Conservation (phyloP, 306 rosid genomes). For the Quercus cerris region DNA sequence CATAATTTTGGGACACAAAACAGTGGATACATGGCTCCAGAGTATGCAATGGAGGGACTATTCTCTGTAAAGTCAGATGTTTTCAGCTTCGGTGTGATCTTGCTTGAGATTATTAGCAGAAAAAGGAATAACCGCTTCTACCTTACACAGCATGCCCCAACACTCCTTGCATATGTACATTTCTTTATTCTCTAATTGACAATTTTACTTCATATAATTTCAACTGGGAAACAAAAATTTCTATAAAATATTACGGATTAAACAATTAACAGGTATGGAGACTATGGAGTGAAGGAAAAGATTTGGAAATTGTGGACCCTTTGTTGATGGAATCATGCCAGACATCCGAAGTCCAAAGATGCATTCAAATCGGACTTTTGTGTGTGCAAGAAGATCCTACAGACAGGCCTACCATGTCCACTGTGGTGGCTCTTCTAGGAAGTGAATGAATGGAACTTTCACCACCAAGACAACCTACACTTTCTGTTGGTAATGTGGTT, state of each 20-base stretch:
- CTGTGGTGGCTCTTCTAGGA: constrained; percentile 34
- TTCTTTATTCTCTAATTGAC: not conserved
- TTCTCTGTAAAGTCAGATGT: constrained; percentile 57
- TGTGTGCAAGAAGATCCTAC: constrained; percentile 57
- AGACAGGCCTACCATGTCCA: constrained; percentile 50
- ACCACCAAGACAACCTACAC: constrained; percentile 44
- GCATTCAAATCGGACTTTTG: constrained; percentile 49
- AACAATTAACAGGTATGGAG: constrained; percentile 43
- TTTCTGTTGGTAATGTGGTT: constrained; percentile 14
- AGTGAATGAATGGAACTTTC: constrained; percentile 39
- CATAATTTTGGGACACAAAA: constrained; percentile 11
- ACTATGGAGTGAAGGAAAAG: constrained; percentile 43
- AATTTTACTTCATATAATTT: not conserved
- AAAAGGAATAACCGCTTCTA: constrained; percentile 45
- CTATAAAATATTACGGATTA: too few species aligned
- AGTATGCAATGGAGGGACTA: constrained; percentile 57
- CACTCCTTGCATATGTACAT: constrained; percentile 48
- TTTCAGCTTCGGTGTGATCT: constrained; percentile 55
- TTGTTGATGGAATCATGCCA: constrained; percentile 21
- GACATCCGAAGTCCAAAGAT: constrained; percentile 21
- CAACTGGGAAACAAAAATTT: not conserved
- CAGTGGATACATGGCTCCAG: constrained; percentile 65
- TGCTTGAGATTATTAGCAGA: constrained; percentile 52
- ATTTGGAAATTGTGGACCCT: constrained; percentile 41
- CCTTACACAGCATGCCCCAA: constrained; percentile 33